Conservation (phyloP, 1,139 yeast species). For the Yamadazyma buinensis region DNA sequence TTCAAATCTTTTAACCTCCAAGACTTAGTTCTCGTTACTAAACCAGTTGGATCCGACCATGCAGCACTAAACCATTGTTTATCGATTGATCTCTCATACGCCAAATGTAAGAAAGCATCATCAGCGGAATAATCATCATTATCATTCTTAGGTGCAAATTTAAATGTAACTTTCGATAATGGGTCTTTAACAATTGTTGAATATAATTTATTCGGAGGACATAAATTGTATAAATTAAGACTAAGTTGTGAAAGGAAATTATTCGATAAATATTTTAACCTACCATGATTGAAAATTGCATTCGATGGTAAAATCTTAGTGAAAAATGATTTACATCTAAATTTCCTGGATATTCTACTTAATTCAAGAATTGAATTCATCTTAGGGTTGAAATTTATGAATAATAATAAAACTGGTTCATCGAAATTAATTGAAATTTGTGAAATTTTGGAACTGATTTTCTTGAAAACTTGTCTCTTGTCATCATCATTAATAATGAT, state of each 20-base stretch:
- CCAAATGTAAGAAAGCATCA: slow-evolving; percentile 78
- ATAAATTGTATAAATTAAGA: slow-evolving; percentile 59
- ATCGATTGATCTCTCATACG: slow-evolving; percentile 80
- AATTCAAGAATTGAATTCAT: slow-evolving; percentile 46
- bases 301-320: slow-evolving; percentile 58
- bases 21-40: slow-evolving; percentile 57
- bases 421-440: slow-evolving; percentile 40
- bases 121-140: slow-evolving; percentile 37
- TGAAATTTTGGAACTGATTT: slow-evolving; percentile 25
- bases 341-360: slow-evolving; percentile 40
- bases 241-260: slow-evolving; percentile 48
- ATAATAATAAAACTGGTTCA: slow-evolving; percentile 45
- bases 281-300: slow-evolving; percentile 33
- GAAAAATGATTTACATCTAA: slow-evolving; percentile 39
- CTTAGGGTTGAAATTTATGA: slow-evolving; percentile 42
- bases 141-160: slow-evolving; percentile 29
- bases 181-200: slow-evolving; percentile 46
- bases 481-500: slow-evolving; percentile 19
- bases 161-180: slow-evolving; percentile 49
- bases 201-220: slow-evolving; percentile 37
- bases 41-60: slow-evolving; percentile 86
- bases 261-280: slow-evolving; percentile 46
- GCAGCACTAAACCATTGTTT: slow-evolving; percentile 83
- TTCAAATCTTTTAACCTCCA: slow-evolving; percentile 46
- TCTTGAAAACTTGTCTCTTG: slow-evolving; percentile 26